Percentiles rank a stretch among this genome's conserved stretches.
Conservation (phyloP, 1,284 basidiomycete genomes). For the Taiwanofungus camphoratus region DNA sequence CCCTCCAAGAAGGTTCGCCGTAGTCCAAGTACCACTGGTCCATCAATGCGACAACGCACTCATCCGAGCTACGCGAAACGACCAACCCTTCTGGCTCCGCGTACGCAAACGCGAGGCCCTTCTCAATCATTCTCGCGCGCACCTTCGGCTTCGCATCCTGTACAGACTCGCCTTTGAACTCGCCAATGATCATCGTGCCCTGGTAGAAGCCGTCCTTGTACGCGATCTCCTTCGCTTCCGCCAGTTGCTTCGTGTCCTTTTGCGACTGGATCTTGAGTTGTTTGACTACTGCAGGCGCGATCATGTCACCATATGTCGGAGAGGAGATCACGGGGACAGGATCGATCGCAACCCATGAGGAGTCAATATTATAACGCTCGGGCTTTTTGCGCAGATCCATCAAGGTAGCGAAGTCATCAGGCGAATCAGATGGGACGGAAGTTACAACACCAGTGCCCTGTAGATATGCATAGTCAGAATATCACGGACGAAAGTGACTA, state of each 20-base stretch:
- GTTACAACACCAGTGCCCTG: slow-evolving; percentile 98
- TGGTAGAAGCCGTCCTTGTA: slow-evolving; percentile 99
- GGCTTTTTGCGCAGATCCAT: slow-evolving; percentile 96
- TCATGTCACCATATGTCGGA: slow-evolving; percentile 88
- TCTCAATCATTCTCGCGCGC: slow-evolving; percentile 77
- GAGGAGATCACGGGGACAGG: slow-evolving; percentile 88
- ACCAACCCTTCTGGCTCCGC: slow-evolving; percentile 95
- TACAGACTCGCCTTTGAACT: slow-evolving; percentile 84
- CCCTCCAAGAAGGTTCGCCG: slow-evolving; percentile 87
- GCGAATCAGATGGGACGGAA: slow-evolving; percentile 97
- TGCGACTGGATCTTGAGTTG: slow-evolving; percentile 94
- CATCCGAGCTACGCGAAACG: slow-evolving; percentile 86
- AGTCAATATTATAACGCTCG: slow-evolving; percentile 94
- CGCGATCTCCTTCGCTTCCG: slow-evolving; percentile 95
- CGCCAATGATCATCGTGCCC: slow-evolving; percentile 86
- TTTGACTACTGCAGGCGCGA: slow-evolving; percentile 83
- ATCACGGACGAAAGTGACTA: too few relatives aligned
- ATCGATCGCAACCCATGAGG: slow-evolving; percentile 83
- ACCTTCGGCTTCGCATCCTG: slow-evolving; percentile 92
- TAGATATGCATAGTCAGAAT: slow-evolving; percentile 3
- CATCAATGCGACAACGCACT: slow-evolving; percentile 96
- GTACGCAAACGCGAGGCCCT: slow-evolving; percentile 81
- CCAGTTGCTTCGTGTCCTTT: slow-evolving; percentile 89
- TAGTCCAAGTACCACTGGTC: slow-evolving; percentile 99
- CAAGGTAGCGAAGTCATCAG: slow-evolving; percentile 91